Evolutionary conservation across 768 basidiomycete species (phyloP).

Genomic region (Royoungia palumana): DNA sequence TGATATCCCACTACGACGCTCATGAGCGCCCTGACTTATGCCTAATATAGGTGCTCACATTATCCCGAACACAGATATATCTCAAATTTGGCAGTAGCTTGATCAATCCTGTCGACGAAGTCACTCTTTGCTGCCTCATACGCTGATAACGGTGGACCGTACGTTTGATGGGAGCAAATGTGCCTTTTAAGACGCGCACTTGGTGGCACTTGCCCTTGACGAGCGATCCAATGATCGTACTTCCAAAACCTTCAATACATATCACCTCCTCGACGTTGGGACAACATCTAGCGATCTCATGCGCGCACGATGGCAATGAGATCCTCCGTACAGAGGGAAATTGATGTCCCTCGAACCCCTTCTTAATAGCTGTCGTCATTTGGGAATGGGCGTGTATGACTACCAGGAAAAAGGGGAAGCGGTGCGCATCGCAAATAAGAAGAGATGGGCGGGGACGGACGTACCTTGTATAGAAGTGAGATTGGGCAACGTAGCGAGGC

Average conservation of each 20-base stretch:
- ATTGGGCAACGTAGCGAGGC: constrained; percentile 3
- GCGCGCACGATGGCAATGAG: constrained; percentile 1
- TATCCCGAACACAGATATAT: background rate
- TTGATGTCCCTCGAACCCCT: constrained; percentile 4
- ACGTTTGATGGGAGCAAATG: background rate
- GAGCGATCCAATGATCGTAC: constrained; percentile 1
- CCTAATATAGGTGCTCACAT: background rate
- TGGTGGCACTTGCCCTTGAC: constrained; percentile 1
- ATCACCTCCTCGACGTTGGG: constrained; percentile 9
- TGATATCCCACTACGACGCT: background rate
- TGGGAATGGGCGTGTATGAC: background rate
- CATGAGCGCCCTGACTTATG: background rate
- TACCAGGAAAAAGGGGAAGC: background rate
- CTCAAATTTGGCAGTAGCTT: constrained; percentile 8
- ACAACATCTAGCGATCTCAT: constrained; percentile 10
- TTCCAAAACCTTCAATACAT: constrained; percentile 6
- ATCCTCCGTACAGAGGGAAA: constrained; percentile 10
- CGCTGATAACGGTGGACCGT: constrained; percentile 4
- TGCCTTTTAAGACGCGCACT: constrained; percentile 7
- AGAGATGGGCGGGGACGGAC: no score
- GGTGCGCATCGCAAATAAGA: background rate
- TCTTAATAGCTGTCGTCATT: constrained; percentile 4
- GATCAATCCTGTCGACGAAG: constrained; percentile 2
- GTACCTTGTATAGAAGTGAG: constrained; percentile 10
- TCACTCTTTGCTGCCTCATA: background rate